phyloP scores from a whole-genome alignment of 2,329 filamentous ascomycete species.

The Exophiala bonariae region DNA sequence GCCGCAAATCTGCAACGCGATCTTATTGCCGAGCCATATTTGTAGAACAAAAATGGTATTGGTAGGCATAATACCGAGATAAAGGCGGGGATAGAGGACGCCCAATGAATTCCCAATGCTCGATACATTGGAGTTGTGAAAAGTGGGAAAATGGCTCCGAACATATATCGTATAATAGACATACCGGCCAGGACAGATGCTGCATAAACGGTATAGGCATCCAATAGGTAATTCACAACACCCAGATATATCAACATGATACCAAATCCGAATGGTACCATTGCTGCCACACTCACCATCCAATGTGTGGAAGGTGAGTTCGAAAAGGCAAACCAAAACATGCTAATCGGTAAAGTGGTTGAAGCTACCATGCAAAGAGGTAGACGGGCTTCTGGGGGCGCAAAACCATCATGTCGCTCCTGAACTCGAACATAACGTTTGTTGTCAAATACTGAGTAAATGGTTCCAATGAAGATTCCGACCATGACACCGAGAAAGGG shows the following conservation, averaged over 20 bases:
- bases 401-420: slow-evolving; percentile 53
- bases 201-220: slow-evolving; percentile 45
- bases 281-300: slow-evolving; percentile 39
- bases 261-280: slow-evolving; percentile 43
- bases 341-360: slow-evolving; percentile 53
- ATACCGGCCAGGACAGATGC: slow-evolving; percentile 23
- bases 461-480: slow-evolving; percentile 40
- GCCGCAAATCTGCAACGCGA: too few relatives aligned
- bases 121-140: too few relatives aligned
- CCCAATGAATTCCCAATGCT: too few relatives aligned
- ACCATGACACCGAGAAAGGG: slow-evolving; percentile 51
- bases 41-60: too few relatives aligned
- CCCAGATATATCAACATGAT: slow-evolving; percentile 43
- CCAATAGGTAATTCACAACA: slow-evolving; percentile 45
- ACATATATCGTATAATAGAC: too few relatives aligned
- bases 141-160: too few relatives aligned
- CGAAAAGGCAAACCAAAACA: slow-evolving; percentile 64
- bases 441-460: slow-evolving; percentile 44
- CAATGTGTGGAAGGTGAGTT: slow-evolving; percentile 46
- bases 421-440: slow-evolving; percentile 42
- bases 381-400: slow-evolving; percentile 60
- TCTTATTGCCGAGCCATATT: too few relatives aligned
- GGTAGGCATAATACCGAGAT: too few relatives aligned
- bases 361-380: slow-evolving; percentile 51
- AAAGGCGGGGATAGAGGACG: too few relatives aligned